Evolutionary conservation across 2,329 filamentous ascomycete genomes (phyloP).

Genomic region (Diaporthe capsici): DNA sequence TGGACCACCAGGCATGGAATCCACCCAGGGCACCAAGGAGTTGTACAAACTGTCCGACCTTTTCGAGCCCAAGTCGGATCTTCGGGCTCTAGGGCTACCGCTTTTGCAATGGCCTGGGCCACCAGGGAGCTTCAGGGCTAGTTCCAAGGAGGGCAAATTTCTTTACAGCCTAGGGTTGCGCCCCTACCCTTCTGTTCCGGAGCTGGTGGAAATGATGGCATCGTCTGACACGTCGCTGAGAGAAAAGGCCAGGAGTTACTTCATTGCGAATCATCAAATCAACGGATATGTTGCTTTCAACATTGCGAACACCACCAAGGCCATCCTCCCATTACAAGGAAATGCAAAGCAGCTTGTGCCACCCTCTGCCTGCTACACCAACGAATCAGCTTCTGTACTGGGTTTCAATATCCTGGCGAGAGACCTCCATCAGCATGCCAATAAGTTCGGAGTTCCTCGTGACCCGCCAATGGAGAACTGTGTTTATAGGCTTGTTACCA

Average conservation of each 20-base stretch:
- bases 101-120: constrained; percentile 85
- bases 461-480: constrained; percentile 86
- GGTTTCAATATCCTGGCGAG: constrained; percentile 83
- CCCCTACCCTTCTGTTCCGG: constrained; percentile 77
- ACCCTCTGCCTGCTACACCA: constrained; percentile 86
- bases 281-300: constrained; percentile 81
- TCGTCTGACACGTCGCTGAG: constrained; percentile 72
- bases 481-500: constrained; percentile 78
- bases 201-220: constrained; percentile 84
- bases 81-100: constrained; percentile 79
- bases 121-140: constrained; percentile 72
- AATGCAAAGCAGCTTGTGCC: constrained; percentile 75
- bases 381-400: constrained; percentile 81
- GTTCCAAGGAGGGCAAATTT: constrained; percentile 81
- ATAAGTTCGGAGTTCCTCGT: constrained; percentile 86
- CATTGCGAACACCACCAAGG: constrained; percentile 66
- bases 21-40: constrained; percentile 63
- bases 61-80: constrained; percentile 81
- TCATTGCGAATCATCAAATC: constrained; percentile 82
- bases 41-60: constrained; percentile 83
- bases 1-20: constrained; percentile 68
- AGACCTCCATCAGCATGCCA: constrained; percentile 84
- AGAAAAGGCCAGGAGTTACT: constrained; percentile 82
- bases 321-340: constrained; percentile 81
- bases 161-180: constrained; percentile 80